Conservation (phyloP, 805 yeast genomes). For the Saccharomyces eubayanus region DNA sequence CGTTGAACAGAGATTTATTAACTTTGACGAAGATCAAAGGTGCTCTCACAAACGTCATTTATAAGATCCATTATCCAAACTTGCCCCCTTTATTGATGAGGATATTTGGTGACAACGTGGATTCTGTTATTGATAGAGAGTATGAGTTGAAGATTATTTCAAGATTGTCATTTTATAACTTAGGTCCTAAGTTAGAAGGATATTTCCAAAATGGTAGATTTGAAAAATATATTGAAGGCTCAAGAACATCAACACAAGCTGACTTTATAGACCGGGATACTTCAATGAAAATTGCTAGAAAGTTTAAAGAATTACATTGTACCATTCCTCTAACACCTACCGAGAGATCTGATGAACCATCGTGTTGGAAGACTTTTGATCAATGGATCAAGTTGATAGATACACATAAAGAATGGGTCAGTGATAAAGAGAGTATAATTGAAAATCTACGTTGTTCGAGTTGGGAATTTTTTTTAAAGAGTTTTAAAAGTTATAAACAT, state of each 20-base stretch:
- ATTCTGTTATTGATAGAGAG: conserved; percentile 71
- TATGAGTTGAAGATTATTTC: conserved; percentile 60
- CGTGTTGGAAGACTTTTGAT: conserved; percentile 54
- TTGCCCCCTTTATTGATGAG: conserved; percentile 59
- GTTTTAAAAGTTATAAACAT: conserved; percentile 42
- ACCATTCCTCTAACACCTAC: conserved; percentile 50
- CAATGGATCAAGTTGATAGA: conserved; percentile 56
- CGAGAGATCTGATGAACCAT: conserved; percentile 53
- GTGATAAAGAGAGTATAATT: conserved; percentile 23
- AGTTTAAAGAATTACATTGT: conserved; percentile 85
- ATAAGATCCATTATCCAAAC: conserved; percentile 52
- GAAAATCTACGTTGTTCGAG: conserved; percentile 33
- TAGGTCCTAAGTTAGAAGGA: conserved; percentile 81
- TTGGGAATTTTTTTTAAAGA: conserved; percentile 40
- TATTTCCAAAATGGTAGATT: conserved; percentile 83
- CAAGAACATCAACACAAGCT: conserved; percentile 57
- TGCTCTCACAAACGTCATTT: conserved; percentile 85
- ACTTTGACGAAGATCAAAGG: conserved; percentile 65
- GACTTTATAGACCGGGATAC: conserved; percentile 63
- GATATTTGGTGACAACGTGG: conserved; percentile 80
- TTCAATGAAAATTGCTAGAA: conserved; percentile 71
- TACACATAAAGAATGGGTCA: conserved; percentile 24
- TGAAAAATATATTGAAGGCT: conserved; percentile 79
- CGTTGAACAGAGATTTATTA: conserved; percentile 37
- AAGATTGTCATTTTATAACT: conserved; percentile 59